Evolutionary conservation across 139 green algal genomes (phyloP).

Genomic region (Micractinium conductrix): DNA sequence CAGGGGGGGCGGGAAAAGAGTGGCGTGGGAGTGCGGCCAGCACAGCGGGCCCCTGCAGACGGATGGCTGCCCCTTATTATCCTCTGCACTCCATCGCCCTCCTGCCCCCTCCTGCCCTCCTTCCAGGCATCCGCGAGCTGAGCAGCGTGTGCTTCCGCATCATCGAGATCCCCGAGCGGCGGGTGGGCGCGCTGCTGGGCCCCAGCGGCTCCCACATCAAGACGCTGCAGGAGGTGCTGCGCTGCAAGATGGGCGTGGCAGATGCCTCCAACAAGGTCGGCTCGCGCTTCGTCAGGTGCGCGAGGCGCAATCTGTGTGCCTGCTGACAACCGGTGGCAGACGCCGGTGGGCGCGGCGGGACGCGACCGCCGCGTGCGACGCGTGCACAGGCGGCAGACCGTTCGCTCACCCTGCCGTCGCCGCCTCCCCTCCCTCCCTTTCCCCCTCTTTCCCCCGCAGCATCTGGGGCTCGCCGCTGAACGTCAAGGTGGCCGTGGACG

Average conservation of each 20-base stretch:
- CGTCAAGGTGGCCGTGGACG: slow-evolving; percentile 43
- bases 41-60: too few species aligned
- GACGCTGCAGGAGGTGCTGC: slow-evolving; percentile 48
- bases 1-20: too few species aligned
- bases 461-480: slow-evolving; percentile 44
- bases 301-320: background rate
- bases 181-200: slow-evolving; percentile 45
- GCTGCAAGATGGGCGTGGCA: slow-evolving; percentile 40
- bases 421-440: background rate
- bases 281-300: slow-evolving; percentile 27
- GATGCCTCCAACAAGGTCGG: slow-evolving; percentile 18
- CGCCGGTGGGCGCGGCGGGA: background rate
- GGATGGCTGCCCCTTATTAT: too few species aligned
- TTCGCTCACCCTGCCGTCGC: background rate
- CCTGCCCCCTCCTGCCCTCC: background rate
- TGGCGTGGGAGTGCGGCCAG: too few species aligned
- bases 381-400: background rate
- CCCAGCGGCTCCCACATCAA: slow-evolving; percentile 40
- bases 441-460: background rate
- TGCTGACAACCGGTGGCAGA: background rate
- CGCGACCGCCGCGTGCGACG: background rate
- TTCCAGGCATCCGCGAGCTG: slow-evolving; percentile 36
- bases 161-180: slow-evolving; percentile 31
- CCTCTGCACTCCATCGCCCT: too few species aligned
- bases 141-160: slow-evolving; percentile 40